Conservation (phyloP, 176 grass and related monocot species). For the Eragrostis nindensis region DNA sequence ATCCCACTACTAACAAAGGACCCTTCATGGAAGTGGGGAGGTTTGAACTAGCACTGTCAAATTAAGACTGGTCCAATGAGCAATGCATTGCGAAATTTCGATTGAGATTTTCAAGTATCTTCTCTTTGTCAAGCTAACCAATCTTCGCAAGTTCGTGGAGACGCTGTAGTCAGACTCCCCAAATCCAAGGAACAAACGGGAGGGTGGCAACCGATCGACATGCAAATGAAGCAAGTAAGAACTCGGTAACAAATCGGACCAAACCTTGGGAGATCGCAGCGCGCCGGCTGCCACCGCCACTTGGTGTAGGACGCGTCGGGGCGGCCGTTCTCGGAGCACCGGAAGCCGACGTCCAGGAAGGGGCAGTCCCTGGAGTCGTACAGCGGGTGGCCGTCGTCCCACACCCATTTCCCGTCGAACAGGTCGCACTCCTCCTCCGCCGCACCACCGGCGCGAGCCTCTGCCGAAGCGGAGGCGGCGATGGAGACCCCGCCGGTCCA, state of each 20-base stretch:
- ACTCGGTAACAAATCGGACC: neutral
- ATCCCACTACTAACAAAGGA: too few relatives aligned
- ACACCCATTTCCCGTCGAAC: conserved; percentile 91
- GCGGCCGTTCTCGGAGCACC: conserved; percentile 93
- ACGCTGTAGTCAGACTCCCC: neutral
- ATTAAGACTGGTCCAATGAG: too few relatives aligned
- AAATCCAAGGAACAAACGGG: neutral
- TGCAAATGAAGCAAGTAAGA: neutral
- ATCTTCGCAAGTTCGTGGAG: too few relatives aligned
- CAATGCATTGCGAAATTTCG: too few relatives aligned
- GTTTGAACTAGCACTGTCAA: too few relatives aligned
- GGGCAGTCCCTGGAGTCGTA: conserved; percentile 79
- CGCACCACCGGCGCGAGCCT: too few relatives aligned
- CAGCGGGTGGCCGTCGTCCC: conserved; percentile 73
- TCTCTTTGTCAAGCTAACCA: too few relatives aligned
- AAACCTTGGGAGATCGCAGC: conserved; percentile 84
- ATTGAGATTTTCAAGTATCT: too few relatives aligned
- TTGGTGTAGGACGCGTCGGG: conserved; percentile 69
- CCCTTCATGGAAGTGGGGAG: too few relatives aligned
- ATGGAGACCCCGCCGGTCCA: conserved; percentile 39
- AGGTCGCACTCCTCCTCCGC: conserved; percentile 58
- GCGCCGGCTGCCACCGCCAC: conserved; percentile 81
- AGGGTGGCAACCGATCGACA: neutral
- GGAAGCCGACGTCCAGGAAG: conserved; percentile 78
- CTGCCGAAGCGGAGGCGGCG: too few relatives aligned